These are phyloP conservation scores for Myxozyma kluyveri DNA, from an alignment of 805 yeast species.

Conservation along the genomic window DNA sequence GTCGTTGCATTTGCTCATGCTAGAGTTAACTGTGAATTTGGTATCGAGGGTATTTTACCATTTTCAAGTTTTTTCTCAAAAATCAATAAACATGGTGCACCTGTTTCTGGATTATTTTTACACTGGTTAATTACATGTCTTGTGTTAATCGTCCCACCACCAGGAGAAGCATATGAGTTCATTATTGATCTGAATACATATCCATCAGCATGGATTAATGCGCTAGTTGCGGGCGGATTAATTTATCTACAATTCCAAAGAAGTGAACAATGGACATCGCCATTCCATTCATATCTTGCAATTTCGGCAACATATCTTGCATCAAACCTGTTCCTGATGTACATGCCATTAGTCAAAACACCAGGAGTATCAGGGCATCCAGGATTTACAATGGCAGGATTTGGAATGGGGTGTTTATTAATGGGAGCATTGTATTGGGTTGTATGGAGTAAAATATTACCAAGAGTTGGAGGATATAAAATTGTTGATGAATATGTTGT, in stretches of 20 bases:
- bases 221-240: conserved; percentile 52
- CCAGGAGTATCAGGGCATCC: conserved; percentile 24
- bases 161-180: conserved; percentile 62
- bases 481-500: conserved; percentile 19
- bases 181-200: conserved; percentile 61
- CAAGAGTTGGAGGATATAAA: conserved; percentile 20
- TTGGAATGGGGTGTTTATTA: conserved; percentile 25
- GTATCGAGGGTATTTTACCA: conserved; percentile 51
- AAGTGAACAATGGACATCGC: conserved; percentile 45
- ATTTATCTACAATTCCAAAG: conserved; percentile 48
- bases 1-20: conserved; percentile 64
- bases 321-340: conserved; percentile 26
- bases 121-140: conserved; percentile 58
- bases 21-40: conserved; percentile 57
- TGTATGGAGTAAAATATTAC: conserved; percentile 25
- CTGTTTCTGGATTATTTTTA: conserved; percentile 47
- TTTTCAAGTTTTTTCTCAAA: conserved; percentile 48
- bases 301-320: conserved; percentile 18
- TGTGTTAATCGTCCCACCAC: conserved; percentile 57
- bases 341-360: conserved; percentile 21
- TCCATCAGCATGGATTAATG: conserved; percentile 61
- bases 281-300: conserved; percentile 23
- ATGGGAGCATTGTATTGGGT: conserved; percentile 27
- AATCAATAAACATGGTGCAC: conserved; percentile 41
- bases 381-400: conserved; percentile 22